These are phyloP conservation scores for Lachnellula arida DNA, from an alignment of 2,329 filamentous ascomycete species.

Conservation along the genomic window DNA sequence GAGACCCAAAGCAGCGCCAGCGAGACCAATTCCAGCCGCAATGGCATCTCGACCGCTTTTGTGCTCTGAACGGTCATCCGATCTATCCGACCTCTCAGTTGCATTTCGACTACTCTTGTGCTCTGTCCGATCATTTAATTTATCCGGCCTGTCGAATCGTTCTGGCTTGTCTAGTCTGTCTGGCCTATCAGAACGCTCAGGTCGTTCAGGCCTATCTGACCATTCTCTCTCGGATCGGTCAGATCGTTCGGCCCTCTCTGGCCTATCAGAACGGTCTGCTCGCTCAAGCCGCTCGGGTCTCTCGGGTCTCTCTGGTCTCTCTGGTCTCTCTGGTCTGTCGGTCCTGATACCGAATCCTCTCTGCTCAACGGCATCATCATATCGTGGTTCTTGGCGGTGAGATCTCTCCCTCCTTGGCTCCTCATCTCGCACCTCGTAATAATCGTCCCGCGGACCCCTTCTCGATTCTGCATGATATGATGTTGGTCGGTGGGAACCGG, in stretches of 20 bases:
- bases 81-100: slow-evolving; percentile 1
- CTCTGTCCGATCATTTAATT: slow-evolving; percentile 18
- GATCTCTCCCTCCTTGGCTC: slow-evolving; percentile 20
- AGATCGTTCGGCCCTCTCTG: slow-evolving; percentile 9
- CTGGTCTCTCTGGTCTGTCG: slow-evolving; percentile 12
- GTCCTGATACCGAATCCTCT: slow-evolving; percentile 24
- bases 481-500: slow-evolving; percentile 31
- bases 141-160: slow-evolving; percentile 4
- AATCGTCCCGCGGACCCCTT: slow-evolving; percentile 26
- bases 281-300: slow-evolving; percentile 10
- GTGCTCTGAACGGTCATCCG: slow-evolving; percentile 22
- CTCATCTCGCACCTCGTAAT: slow-evolving; percentile 29
- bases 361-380: slow-evolving; percentile 27
- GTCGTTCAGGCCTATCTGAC: slow-evolving; percentile 11
- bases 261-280: slow-evolving; percentile 7
- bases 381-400: slow-evolving; percentile 22
- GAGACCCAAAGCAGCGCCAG: slow-evolving; percentile 30
- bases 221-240: slow-evolving; percentile 15
- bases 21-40: slow-evolving; percentile 30
- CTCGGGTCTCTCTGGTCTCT: slow-evolving; percentile 8
- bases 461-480: slow-evolving; percentile 27
- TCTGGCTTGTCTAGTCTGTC: background rate
- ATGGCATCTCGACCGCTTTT: slow-evolving; percentile 27
- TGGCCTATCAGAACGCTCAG: slow-evolving; percentile 5
- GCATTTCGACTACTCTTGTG: slow-evolving; percentile 17